Conservation (phyloP, 257 asterid species). For the Gentiana macrophylla region DNA sequence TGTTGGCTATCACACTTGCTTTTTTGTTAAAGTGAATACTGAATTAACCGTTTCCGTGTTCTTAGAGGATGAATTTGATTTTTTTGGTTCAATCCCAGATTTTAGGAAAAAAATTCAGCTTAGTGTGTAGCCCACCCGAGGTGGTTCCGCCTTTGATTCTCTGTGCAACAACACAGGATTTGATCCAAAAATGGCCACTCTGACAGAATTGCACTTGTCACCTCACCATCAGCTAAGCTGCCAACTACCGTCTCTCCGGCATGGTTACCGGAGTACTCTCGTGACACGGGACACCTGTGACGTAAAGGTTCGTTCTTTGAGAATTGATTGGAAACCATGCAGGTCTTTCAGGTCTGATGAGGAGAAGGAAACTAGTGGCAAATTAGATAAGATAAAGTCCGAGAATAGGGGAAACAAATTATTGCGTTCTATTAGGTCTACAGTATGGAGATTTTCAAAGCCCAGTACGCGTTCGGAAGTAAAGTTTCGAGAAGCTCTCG, state of each 20-base stretch:
- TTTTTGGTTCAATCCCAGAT: too few species aligned
- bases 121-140: too few species aligned
- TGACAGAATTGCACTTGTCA: slow-evolving; percentile 53
- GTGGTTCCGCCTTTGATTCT: too few species aligned
- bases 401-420: slow-evolving; percentile 23
- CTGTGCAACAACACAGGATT: too few species aligned
- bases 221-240: slow-evolving; percentile 32
- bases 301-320: slow-evolving; percentile 28
- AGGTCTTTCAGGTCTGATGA: slow-evolving; percentile 60
- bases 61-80: too few species aligned
- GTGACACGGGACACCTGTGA: slow-evolving; percentile 24
- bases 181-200: slow-evolving; percentile 32
- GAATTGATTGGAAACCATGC: slow-evolving; percentile 36
- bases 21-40: too few species aligned
- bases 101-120: too few species aligned
- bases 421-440: slow-evolving; percentile 40
- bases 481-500: slow-evolving; percentile 43
- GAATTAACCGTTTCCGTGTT: too few species aligned
- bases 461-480: slow-evolving; percentile 54
- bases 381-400: slow-evolving; percentile 12
- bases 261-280: slow-evolving; percentile 19
- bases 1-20: too few species aligned
- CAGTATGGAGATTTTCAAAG: slow-evolving; percentile 79
- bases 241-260: slow-evolving; percentile 30
- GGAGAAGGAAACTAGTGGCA: slow-evolving; percentile 17